Conservation (phyloP, 768 basidiomycete species). For the Boletus vermiculosoides region DNA sequence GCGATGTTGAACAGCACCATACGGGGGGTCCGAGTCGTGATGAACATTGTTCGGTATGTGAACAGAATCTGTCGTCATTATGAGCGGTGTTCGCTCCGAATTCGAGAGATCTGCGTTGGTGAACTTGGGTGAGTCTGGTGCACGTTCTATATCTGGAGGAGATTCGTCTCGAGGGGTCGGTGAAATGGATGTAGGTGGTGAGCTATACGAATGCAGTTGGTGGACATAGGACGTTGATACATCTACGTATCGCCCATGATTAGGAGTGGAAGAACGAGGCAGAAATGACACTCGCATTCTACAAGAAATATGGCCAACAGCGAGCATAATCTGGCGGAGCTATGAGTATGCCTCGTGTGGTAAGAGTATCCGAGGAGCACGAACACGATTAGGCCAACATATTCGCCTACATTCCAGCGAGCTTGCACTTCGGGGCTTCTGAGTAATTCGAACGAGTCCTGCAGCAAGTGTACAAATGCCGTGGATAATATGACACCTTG, state of each 20-base stretch:
- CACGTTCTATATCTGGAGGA: slow-evolving; percentile 5
- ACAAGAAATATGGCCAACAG: slow-evolving; percentile 72
- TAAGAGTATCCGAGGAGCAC: slow-evolving; percentile 27
- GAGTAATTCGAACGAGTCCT: slow-evolving; percentile 70
- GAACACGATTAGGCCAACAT: slow-evolving; percentile 74
- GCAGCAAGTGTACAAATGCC: slow-evolving; percentile 77
- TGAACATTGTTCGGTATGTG: neutral
- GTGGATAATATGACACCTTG: slow-evolving; percentile 81
- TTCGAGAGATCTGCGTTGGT: neutral
- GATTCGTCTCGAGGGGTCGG: slow-evolving; percentile 29
- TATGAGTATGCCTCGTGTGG: slow-evolving; percentile 3
- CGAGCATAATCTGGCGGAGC: slow-evolving; percentile 51
- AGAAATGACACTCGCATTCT: slow-evolving; percentile 59
- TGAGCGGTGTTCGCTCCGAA: slow-evolving; percentile 23
- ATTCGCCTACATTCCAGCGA: slow-evolving; percentile 50
- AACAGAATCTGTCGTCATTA: slow-evolving; percentile 5
- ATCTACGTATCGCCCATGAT: slow-evolving; percentile 41
- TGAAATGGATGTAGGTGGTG: slow-evolving; percentile 43
- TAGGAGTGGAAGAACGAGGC: neutral
- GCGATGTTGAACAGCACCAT: slow-evolving; percentile 16
- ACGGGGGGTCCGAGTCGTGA: slow-evolving; percentile 10
- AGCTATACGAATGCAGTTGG: slow-evolving; percentile 60
- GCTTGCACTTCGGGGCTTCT: slow-evolving; percentile 44
- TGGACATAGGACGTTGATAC: slow-evolving; percentile 75
- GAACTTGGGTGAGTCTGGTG: slow-evolving; percentile 3